Percentiles rank a stretch among this genome's conserved stretches.
phyloP scores from a whole-genome alignment of 78 protist genomes.

The Dictyostelium discoideum region dicty_2.7 NC_007088.5:7192501-7193000 shows the following conservation, averaged over 20 bases:
- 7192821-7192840: background rate
- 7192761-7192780: background rate
- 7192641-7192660: conserved; percentile 12
- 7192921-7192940: too few species aligned
- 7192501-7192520: background rate
- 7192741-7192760: background rate
- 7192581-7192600: background rate
- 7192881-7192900: background rate
- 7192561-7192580: background rate
- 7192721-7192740: background rate
- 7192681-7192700: background rate
- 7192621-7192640: background rate
- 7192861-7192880: background rate
- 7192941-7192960: too few species aligned
- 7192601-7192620: background rate
- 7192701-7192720: background rate
- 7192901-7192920: background rate
- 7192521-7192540: background rate
- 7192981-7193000: background rate
- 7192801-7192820: background rate
- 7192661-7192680: background rate
- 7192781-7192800: background rate
- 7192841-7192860: background rate
- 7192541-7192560: too few species aligned
- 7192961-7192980: background rate